These are phyloP conservation scores for Plasmodium inui DNA, from an alignment of 169 alveolate species.

Conservation along the genomic window DNA sequence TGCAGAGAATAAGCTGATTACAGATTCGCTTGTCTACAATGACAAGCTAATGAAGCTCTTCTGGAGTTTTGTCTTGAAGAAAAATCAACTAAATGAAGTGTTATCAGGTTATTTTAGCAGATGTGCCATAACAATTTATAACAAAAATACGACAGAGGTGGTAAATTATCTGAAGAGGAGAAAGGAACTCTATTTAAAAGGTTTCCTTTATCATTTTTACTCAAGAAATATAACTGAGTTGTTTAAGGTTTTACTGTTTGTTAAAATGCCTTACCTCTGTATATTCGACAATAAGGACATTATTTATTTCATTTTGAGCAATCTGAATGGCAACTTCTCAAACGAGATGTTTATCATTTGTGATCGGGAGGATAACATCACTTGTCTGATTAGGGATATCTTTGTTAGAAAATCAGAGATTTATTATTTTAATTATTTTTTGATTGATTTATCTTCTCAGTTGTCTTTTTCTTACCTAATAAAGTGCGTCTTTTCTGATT, in stretches of 20 bases:
- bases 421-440: constrained; percentile 68
- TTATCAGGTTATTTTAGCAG: constrained; percentile 63
- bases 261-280: constrained; percentile 36
- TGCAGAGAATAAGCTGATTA: constrained; percentile 58
- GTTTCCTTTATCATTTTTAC: constrained; percentile 49
- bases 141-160: constrained; percentile 57
- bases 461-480: constrained; percentile 31
- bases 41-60: constrained; percentile 42
- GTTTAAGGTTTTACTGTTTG: constrained; percentile 52
- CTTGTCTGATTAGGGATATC: constrained; percentile 65
- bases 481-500: constrained; percentile 54
- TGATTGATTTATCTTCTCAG: constrained; percentile 48
- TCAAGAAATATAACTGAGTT: constrained; percentile 69
- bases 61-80: constrained; percentile 40
- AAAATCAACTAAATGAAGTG: constrained; percentile 66
- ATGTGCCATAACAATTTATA: constrained; percentile 61
- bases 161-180: constrained; percentile 52
- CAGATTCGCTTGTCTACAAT: constrained; percentile 43
- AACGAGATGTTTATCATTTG: constrained; percentile 11
- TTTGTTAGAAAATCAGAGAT: constrained; percentile 55
- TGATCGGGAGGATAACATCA: constrained; percentile 61
- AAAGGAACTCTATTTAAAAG: constrained; percentile 57
- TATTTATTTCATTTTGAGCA: constrained; percentile 35
- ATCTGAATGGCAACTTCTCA: constrained; percentile 40
- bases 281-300: constrained; percentile 58